These are phyloP conservation scores for Theobroma grandiflorum DNA, from an alignment of 441 rosid species.

Conservation along the genomic window DNA sequence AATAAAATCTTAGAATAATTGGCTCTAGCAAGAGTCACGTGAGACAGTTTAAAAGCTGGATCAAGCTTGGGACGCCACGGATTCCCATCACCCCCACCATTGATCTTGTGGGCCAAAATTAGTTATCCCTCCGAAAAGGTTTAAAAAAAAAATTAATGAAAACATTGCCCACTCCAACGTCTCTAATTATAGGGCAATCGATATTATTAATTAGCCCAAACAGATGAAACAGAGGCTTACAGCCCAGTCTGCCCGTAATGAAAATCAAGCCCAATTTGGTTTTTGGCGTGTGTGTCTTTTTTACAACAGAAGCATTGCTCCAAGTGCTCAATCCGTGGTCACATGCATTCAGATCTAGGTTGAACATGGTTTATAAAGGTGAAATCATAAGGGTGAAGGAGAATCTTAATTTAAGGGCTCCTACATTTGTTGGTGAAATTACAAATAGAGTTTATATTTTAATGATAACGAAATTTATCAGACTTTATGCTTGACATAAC, in stretches of 20 bases:
- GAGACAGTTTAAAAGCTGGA: not conserved
- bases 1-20: not conserved
- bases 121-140: too few species aligned
- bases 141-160: too few species aligned
- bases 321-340: not conserved
- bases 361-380: too few species aligned
- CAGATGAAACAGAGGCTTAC: not conserved
- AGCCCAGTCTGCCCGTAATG: not conserved
- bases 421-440: too few species aligned
- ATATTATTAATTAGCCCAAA: not conserved
- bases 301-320: too few species aligned
- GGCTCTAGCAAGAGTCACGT: not conserved
- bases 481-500: not conserved
- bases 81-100: conserved; percentile 11
- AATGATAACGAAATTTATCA: not conserved
- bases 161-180: too few species aligned
- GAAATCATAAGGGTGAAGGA: too few species aligned
- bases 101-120: conserved; percentile 12
- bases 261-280: conserved; percentile 3
- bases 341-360: not conserved
- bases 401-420: too few species aligned
- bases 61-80: not conserved
- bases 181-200: not conserved
- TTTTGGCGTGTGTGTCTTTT: not conserved
- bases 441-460: too few species aligned